These are phyloP conservation scores for Xerocomus amazonicus DNA, from an alignment of 1,284 basidiomycete genomes.

Conservation along the genomic window DNA sequence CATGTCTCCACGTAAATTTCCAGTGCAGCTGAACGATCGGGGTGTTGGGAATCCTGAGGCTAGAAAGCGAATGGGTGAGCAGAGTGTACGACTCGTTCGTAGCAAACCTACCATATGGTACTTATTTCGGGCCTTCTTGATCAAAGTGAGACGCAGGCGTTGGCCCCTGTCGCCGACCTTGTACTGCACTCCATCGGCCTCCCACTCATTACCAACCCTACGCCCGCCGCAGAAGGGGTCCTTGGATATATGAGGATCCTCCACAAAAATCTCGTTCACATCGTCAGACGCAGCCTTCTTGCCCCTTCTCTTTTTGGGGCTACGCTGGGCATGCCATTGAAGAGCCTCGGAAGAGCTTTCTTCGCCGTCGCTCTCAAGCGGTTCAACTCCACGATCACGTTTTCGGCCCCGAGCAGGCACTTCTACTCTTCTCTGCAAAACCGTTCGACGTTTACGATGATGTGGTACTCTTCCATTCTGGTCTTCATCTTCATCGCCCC, in stretches of 20 bases:
- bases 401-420: constrained; percentile 52
- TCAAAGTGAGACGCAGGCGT: constrained; percentile 59
- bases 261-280: constrained; percentile 40
- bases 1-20: constrained; percentile 72
- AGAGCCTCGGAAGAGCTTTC: constrained; percentile 17
- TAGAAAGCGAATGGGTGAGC: constrained; percentile 29
- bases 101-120: constrained; percentile 62
- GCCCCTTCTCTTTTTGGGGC: constrained; percentile 38
- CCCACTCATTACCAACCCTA: constrained; percentile 72
- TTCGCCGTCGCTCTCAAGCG: constrained; percentile 43
- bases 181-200: constrained; percentile 59
- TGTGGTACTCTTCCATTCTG: constrained; percentile 36
- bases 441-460: constrained; percentile 46
- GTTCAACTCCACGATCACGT: constrained; percentile 55
- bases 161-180: constrained; percentile 72
- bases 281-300: constrained; percentile 22
- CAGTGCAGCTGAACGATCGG: constrained; percentile 61
- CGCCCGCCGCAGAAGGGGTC: constrained; percentile 52
- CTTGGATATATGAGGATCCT: constrained; percentile 42
- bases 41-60: constrained; percentile 75
- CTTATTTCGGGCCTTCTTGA: constrained; percentile 63
- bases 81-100: neutral
- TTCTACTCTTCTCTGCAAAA: constrained; percentile 48
- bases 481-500: constrained; percentile 55
- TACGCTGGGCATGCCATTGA: constrained; percentile 22